Base-by-base conservation (phyloP, 768 basidiomycete genomes). In the Coprinopsis cinerea region DNA sequence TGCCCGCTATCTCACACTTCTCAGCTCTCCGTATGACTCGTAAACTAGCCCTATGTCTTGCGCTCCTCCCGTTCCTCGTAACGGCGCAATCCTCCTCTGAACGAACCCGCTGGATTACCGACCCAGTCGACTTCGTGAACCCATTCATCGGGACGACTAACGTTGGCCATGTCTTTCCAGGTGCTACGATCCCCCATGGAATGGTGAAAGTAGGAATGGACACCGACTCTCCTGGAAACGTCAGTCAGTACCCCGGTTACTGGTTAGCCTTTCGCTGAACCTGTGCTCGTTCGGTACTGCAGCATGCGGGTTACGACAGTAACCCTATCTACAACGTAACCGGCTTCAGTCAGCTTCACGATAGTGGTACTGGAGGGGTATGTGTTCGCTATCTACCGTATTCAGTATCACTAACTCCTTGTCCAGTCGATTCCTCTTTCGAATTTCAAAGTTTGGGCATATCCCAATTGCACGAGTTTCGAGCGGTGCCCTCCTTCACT, bases 141-240 rank as follows among this genome's bases (percentile, higher is more conserved):
- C 69, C 78, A 15, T 83, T 84, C 64, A 79, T 85, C 14, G 83
- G 82, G 15, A 82, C 82, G 0, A 75, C 73, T 1, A 79, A 81
- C 52, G 81, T 79, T 13, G 83, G 83, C 0, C 80, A 85, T 64
- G 76, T 77, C 9, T 83, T 83, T 58, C 81, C 82, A 48, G 82
- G 82, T 79, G 81, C 79, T 0, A 83, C 79, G 1, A 57, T 81
- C 18, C 83, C 83, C 1, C 81, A 83, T 63, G 82, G 83, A n/a
- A 81, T 83, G 82, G 73, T 77, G 14, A 85, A 85, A 65, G 74
- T 67, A 1, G 82, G 82, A 5, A 76, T 83, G 74, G 82, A 85
- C 57, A 83, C 81, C 0, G 78, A 83, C 56, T 80, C 80, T 11
- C 78, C 80, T 2, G 77, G 73, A 57, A 79, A 79, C 59, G 80